phyloP scores from a whole-genome alignment of 2,329 filamentous ascomycete genomes.

The Xylariaceae sp. region DNA sequence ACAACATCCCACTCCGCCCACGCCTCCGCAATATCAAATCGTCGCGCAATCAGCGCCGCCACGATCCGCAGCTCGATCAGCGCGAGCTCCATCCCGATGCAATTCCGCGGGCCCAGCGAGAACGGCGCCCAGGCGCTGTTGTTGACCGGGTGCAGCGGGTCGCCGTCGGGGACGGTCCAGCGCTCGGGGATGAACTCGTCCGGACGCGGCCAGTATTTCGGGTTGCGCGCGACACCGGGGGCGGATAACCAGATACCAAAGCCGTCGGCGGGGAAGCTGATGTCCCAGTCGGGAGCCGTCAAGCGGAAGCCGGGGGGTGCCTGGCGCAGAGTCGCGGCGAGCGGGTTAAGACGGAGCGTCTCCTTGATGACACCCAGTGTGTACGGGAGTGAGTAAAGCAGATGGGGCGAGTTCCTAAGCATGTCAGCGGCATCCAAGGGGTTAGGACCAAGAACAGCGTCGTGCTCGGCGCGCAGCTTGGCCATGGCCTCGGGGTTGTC shows the following conservation, averaged over 20 bases:
- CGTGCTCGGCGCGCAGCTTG: conserved; percentile 35
- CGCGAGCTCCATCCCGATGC: conserved; percentile 53
- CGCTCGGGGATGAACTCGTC: conserved; percentile 36
- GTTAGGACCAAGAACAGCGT: conserved; percentile 32
- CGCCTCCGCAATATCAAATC: conserved; percentile 45
- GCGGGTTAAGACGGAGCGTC: conserved; percentile 32
- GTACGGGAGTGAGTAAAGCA: conserved; percentile 34
- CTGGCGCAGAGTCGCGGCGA: conserved; percentile 27
- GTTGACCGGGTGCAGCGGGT: conserved; percentile 24
- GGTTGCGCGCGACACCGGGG: conserved; percentile 23
- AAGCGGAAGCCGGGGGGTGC: conserved; percentile 21
- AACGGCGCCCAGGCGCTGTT: conserved; percentile 49
- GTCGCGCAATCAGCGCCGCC: conserved; percentile 42
- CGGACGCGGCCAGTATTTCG: conserved; percentile 30
- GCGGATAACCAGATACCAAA: conserved; percentile 28
- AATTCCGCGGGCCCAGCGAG: conserved; percentile 48
- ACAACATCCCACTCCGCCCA: conserved; percentile 37
- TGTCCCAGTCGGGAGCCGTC: conserved; percentile 22
- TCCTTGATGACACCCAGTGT: conserved; percentile 37
- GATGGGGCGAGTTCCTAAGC: conserved; percentile 22
- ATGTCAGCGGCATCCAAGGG: conserved; percentile 20
- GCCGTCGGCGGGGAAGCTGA: conserved; percentile 26
- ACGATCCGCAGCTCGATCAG: conserved; percentile 48
- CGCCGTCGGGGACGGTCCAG: conserved; percentile 27
- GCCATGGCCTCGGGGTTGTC: conserved; percentile 30